phyloP scores from a whole-genome alignment of 257 asterid genomes.

The Datura wrightii region DNA sequence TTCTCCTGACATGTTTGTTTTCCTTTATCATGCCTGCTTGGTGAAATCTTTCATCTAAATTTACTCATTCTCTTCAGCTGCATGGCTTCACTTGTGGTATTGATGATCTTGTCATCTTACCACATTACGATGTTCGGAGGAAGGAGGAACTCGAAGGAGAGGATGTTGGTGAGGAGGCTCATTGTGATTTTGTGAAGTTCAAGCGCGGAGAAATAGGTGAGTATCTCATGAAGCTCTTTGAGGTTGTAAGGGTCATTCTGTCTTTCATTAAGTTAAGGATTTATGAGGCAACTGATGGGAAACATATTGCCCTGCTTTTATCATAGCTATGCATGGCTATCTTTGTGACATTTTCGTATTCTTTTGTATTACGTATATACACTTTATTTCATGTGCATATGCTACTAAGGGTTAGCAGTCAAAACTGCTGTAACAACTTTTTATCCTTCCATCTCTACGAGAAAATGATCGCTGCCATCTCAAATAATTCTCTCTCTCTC shows the following conservation, averaged over 20 bases:
- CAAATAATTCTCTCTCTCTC: not conserved
- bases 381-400: not conserved
- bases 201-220: constrained; percentile 87
- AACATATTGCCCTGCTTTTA: not conserved
- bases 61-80: constrained; percentile 52
- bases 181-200: constrained; percentile 83
- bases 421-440: not conserved
- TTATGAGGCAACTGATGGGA: not conserved
- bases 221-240: constrained; percentile 27
- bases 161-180: constrained; percentile 97
- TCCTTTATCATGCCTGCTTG: constrained; percentile 33
- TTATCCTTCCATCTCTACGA: not conserved
- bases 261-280: constrained; percentile 2
- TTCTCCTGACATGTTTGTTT: not conserved
- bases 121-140: constrained; percentile 69
- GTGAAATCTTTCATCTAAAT: constrained; percentile 31
- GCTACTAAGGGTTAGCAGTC: not conserved
- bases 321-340: not conserved
- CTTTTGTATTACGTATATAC: not conserved
- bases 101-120: constrained; percentile 90
- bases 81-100: constrained; percentile 98
- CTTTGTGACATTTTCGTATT: not conserved
- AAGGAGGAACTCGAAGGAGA: constrained; percentile 88
- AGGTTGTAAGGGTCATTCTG: constrained; percentile 30
- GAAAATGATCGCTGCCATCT: not conserved